Evolutionary conservation across 352 stramenopile genomes (phyloP).

Genomic region (Chrysophaeum taylorii): DNA sequence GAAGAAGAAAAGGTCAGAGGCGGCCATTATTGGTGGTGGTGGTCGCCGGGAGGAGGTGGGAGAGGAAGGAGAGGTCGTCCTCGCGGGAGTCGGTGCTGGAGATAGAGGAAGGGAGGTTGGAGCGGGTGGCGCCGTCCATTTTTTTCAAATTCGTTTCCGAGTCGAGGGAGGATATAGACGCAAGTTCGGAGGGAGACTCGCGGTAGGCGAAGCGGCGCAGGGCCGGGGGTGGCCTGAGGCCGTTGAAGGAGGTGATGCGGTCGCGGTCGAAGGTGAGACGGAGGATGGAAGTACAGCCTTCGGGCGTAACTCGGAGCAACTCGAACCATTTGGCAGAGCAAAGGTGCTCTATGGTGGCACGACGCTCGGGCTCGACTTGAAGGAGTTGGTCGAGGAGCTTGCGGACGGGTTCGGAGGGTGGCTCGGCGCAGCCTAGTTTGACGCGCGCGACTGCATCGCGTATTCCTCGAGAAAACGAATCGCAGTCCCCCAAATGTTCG

Average conservation of each 20-base stretch:
- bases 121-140: too few species aligned
- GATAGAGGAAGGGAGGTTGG: too few species aligned
- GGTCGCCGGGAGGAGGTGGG: too few species aligned
- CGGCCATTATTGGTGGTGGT: too few species aligned
- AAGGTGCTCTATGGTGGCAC: background rate
- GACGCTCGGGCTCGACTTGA: constrained; percentile 5
- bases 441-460: background rate
- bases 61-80: too few species aligned
- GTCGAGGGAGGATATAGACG: too few species aligned
- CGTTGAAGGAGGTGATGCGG: background rate
- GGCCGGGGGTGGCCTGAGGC: background rate
- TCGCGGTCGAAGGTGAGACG: constrained; percentile 8
- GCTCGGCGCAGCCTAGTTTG: background rate
- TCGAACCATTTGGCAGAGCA: constrained; percentile 1
- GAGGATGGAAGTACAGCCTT: background rate
- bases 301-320: background rate
- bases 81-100: too few species aligned
- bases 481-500: constrained; percentile 50
- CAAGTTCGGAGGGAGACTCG: too few species aligned
- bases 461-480: constrained; percentile 31
- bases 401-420: background rate
- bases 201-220: background rate
- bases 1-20: too few species aligned
- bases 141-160: too few species aligned
- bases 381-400: background rate